These are phyloP conservation scores for Plasmodium reichenowi DNA, from an alignment of 169 alveolate species.

Conservation along the genomic window DNA sequence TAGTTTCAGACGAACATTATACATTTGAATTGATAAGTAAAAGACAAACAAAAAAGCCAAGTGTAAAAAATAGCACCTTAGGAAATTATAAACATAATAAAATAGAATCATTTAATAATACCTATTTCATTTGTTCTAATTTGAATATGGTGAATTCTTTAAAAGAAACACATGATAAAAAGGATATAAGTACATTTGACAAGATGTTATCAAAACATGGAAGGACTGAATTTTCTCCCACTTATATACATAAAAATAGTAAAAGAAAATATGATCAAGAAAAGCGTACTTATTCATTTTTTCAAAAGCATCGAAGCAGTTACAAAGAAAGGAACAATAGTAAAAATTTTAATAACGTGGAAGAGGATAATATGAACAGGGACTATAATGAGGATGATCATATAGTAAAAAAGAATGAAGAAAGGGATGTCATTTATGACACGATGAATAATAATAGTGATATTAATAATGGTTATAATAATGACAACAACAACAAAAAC, in stretches of 20 bases:
- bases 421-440: background rate
- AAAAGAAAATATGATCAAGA: background rate
- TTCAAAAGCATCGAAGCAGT: background rate
- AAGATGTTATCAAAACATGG: too few relatives aligned
- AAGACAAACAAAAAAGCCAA: slow-evolving; percentile 3
- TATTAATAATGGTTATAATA: slow-evolving; percentile 6
- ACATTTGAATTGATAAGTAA: slow-evolving; percentile 2
- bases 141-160: background rate
- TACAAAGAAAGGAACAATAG: slow-evolving; percentile 1
- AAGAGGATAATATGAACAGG: slow-evolving; percentile 4
- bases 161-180: too few relatives aligned
- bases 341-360: too few relatives aligned
- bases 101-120: background rate
- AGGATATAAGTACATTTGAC: too few relatives aligned
- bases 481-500: background rate
- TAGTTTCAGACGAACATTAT: slow-evolving; percentile 10
- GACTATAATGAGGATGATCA: background rate
- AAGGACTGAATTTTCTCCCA: too few relatives aligned
- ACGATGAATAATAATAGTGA: slow-evolving; percentile 2
- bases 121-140: background rate
- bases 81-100: background rate
- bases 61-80: background rate
- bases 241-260: background rate
- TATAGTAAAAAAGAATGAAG: too few relatives aligned
- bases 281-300: background rate